A percentile compares a stretch with the other conserved stretches of the same genome.
Conservation (phyloP, 805 yeast species). For the Yarrowia sp. region DNA sequence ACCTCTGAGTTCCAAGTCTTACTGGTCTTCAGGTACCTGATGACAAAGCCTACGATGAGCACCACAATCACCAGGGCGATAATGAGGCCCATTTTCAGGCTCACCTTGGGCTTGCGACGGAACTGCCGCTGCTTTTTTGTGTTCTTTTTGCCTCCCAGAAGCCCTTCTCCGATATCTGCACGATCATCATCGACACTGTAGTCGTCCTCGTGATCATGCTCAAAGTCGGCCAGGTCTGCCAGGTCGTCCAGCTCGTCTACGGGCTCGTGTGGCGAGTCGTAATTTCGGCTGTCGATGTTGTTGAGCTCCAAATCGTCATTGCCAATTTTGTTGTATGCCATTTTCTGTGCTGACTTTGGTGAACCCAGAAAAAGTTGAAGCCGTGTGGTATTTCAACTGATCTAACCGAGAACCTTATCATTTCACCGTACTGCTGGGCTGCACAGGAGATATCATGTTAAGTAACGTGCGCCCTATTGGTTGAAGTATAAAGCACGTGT, state of each 20-base stretch:
- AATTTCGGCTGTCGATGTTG: slow-evolving; percentile 8
- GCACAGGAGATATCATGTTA: slow-evolving; percentile 10
- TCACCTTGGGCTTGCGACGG: slow-evolving; percentile 8
- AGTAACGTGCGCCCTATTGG: slow-evolving; percentile 12
- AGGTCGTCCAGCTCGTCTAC: slow-evolving; percentile 9
- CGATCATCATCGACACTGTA: slow-evolving; percentile 26
- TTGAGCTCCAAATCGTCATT: slow-evolving; percentile 21
- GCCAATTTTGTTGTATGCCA: slow-evolving; percentile 13
- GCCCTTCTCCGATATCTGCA: slow-evolving; percentile 28
- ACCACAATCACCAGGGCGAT: slow-evolving; percentile 6
- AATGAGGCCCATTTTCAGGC: slow-evolving; percentile 11
- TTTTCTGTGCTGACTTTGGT: neutral
- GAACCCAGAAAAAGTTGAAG: slow-evolving; percentile 6
- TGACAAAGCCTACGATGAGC: slow-evolving; percentile 18
- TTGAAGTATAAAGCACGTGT: slow-evolving; percentile 27
- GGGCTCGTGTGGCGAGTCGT: neutral
- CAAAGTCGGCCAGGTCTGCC: slow-evolving; percentile 7
- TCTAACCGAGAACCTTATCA: slow-evolving; percentile 39
- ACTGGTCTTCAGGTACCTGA: slow-evolving; percentile 11
- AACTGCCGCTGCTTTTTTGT: slow-evolving; percentile 9
- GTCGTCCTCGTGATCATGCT: slow-evolving; percentile 23
- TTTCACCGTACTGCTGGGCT: neutral
- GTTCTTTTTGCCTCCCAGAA: slow-evolving; percentile 13
- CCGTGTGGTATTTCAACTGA: slow-evolving; percentile 32
- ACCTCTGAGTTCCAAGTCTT: slow-evolving; percentile 2